Evolutionary conservation across 2,329 filamentous ascomycete genomes (phyloP).

Genomic region (Penicillium sp.): DNA sequence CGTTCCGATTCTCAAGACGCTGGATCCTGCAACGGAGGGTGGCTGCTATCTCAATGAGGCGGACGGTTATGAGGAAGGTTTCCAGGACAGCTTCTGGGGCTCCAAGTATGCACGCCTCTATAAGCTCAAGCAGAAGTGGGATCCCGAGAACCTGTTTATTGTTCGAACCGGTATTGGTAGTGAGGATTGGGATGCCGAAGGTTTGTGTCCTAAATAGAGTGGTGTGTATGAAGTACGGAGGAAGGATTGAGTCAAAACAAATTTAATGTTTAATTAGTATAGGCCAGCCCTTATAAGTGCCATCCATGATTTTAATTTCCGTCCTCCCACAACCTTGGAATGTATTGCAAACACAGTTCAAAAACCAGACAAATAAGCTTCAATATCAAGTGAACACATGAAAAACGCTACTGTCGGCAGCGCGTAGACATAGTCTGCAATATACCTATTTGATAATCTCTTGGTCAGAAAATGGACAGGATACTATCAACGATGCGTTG

Average conservation of each 20-base stretch:
- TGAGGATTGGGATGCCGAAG: conserved; percentile 22
- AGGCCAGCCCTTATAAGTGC: no score
- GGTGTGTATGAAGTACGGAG: neutral
- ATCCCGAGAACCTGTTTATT: conserved; percentile 19
- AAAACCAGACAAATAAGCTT: no score
- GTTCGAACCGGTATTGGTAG: conserved; percentile 30
- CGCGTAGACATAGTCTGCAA: neutral
- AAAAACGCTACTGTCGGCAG: neutral
- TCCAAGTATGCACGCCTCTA: conserved; percentile 19
- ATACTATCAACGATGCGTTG: neutral
- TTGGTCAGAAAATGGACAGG: neutral
- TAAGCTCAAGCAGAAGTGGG: conserved; percentile 19
- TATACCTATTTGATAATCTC: neutral
- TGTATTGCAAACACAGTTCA: no score
- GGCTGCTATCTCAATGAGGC: conserved; percentile 26
- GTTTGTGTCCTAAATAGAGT: neutral
- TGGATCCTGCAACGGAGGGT: conserved; percentile 3
- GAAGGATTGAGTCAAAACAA: no score
- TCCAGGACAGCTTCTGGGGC: conserved; percentile 36
- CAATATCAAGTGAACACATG: neutral
- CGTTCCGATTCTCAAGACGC: conserved; percentile 8
- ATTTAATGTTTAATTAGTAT: no score
- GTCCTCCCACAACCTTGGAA: no score
- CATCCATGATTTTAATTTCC: no score
- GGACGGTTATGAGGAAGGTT: conserved; percentile 18